Conservation (phyloP, 768 basidiomycete species). For the Tulasnella sp. region DNA sequence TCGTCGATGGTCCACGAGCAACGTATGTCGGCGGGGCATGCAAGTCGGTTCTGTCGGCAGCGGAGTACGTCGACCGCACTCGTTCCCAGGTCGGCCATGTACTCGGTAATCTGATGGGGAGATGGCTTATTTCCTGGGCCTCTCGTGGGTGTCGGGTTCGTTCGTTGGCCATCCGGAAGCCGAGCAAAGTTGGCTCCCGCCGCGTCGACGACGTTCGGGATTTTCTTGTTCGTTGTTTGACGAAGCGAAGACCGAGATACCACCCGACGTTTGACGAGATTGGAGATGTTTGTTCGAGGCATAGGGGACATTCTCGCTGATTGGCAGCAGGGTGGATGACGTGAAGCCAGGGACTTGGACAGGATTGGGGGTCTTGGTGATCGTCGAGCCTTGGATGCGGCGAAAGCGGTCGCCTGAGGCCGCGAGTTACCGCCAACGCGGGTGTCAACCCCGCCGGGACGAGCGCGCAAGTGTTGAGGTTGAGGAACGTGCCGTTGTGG, state of each 20-base stretch:
- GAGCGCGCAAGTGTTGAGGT: conserved; percentile 63
- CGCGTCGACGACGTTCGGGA: not conserved
- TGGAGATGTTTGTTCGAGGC: conserved; percentile 45
- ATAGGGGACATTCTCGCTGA: conserved; percentile 48
- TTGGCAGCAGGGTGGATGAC: conserved; percentile 49
- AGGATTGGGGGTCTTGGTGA: conserved; percentile 53
- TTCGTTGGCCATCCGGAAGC: conserved; percentile 59
- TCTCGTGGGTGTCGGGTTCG: conserved; percentile 63
- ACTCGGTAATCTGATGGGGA: conserved; percentile 41
- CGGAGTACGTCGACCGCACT: not conserved
- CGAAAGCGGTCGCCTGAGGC: conserved; percentile 59
- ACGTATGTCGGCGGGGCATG: conserved; percentile 45
- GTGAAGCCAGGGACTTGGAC: conserved; percentile 46
- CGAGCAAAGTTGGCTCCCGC: conserved; percentile 39
- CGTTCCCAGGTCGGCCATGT: conserved; percentile 39
- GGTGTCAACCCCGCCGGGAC: conserved; percentile 63
- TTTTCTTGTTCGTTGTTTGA: conserved; percentile 33
- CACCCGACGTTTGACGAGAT: conserved; percentile 43
- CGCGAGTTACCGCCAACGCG: conserved; percentile 83
- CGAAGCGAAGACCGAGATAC: conserved; percentile 46
- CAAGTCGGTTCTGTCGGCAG: conserved; percentile 39
- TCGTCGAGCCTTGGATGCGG: conserved; percentile 49
- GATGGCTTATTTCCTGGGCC: conserved; percentile 41
- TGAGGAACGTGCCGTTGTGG: conserved; percentile 56
- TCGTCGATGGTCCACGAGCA: conserved; percentile 45